Conservation (phyloP, 2,329 filamentous ascomycete species). For the Xylariaceae sp. region DNA sequence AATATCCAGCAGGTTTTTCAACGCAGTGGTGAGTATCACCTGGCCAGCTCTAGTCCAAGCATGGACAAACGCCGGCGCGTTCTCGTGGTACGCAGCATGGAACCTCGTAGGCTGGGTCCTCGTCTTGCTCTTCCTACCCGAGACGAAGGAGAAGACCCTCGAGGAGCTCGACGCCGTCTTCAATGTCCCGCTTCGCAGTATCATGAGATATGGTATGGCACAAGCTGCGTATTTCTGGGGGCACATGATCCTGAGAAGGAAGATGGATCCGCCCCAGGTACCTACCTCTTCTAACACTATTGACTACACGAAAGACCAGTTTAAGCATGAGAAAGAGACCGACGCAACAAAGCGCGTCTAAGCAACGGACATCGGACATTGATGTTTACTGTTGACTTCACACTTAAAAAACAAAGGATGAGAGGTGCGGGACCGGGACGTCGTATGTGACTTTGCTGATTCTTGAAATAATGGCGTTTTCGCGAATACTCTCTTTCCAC, state of each 20-base stretch:
- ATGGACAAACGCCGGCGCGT: conserved; percentile 45
- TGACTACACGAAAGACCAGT: conserved; percentile 23
- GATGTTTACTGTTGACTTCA: too few species aligned
- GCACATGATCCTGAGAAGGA: conserved; percentile 28
- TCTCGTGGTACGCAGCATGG: conserved; percentile 47
- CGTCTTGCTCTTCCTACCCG: conserved; percentile 39
- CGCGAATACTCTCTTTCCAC: too few species aligned
- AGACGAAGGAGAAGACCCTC: conserved; percentile 43
- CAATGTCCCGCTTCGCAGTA: conserved; percentile 26
- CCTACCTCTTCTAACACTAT: conserved; percentile 22
- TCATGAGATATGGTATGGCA: conserved; percentile 33
- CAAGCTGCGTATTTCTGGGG: conserved; percentile 31
- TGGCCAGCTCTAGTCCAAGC: conserved; percentile 43
- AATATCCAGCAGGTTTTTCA: conserved; percentile 24
- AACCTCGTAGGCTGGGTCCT: conserved; percentile 44
- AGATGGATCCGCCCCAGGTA: conserved; percentile 24
- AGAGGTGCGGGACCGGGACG: too few species aligned
- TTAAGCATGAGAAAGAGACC: conserved; percentile 24
- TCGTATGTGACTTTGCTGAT: too few species aligned
- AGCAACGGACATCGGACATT: neutral
- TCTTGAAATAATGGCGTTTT: too few species aligned
- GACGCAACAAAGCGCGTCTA: conserved; percentile 28
- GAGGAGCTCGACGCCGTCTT: conserved; percentile 42
- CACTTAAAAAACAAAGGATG: too few species aligned
- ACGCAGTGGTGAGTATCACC: conserved; percentile 37